Base-by-base conservation (phyloP, 305 asterid genomes). In the Fraxinus paxiana region DNA sequence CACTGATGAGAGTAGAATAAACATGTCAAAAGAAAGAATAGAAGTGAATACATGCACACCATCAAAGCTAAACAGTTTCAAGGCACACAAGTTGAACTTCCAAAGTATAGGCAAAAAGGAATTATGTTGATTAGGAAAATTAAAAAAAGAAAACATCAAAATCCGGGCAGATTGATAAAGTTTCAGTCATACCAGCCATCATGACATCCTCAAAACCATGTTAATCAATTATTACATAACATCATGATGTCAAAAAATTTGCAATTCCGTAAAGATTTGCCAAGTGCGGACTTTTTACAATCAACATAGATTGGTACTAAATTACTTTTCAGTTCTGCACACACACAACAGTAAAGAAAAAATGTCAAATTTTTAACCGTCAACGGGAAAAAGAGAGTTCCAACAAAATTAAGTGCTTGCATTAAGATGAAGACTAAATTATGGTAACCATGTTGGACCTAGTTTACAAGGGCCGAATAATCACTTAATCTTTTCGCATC, bases 1-100 rank as follows among this genome's bases (percentile, higher is more conserved):
- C 82, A 79, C 82, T 43, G 73, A 78, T 79, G 77, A 79, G 85
- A 24, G 76, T 78, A 26, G 33, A 7, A 28, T 72, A 28, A 63
- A 65, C 56, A 56, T 31, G 41, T 69, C 22, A 69, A 37, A 75
- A 79, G 20, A 22, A 82, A 61, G 72, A 75, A 67, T 31, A 18
- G 76, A 18, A 70, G 43, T 5, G 48, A 54, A 43, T 51, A 17
- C 56, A 51, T 15, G 5, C 41, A 43, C 51, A 84, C 18, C 37
- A 28, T 24, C 20, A 77, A 54, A 37, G 28, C 4, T 3, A 73
- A 34, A 22, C 18, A 30, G 18, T 77, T 41, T 69, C 75, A 35
- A 75, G 61, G 83, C 79, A 74, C 41, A 28, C 43, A 41, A 77
- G 67, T 54, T 7, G 34, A 24, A 63, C 34, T 63, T 63, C 72